Evolutionary conservation across 192 early-diverging fungal species (phyloP).

Genomic region (Neocallimastix lanati): DNA sequence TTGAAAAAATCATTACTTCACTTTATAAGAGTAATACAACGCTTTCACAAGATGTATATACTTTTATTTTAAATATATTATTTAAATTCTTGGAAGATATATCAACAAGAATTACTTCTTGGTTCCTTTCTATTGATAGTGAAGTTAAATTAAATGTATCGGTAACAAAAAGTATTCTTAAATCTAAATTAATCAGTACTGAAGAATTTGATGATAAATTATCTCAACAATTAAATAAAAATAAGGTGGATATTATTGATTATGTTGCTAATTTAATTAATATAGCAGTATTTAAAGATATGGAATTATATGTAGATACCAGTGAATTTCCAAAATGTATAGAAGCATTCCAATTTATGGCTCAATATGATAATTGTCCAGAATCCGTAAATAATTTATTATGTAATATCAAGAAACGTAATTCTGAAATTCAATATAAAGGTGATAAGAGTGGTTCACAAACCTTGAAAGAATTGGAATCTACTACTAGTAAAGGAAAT

Average conservation of each 20-base stretch:
- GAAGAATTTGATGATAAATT: slow-evolving; percentile 76
- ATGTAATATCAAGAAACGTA: background rate
- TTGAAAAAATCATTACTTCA: background rate
- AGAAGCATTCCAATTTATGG: background rate
- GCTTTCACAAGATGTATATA: background rate
- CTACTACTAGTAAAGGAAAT: background rate
- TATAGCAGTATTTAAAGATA: slow-evolving; percentile 42
- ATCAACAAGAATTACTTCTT: background rate
- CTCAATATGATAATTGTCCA: background rate
- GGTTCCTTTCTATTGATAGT: background rate
- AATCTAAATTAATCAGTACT: slow-evolving; percentile 50
- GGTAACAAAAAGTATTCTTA: slow-evolving; percentile 58
- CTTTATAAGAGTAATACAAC: background rate
- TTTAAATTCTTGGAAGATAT: background rate
- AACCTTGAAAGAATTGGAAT: background rate
- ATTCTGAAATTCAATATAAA: background rate
- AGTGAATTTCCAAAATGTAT: background rate
- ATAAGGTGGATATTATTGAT: slow-evolving; percentile 48
- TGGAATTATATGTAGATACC: background rate
- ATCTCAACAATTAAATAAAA: slow-evolving; percentile 59
- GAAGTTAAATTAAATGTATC: slow-evolving; percentile 53
- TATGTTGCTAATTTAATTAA: slow-evolving; percentile 62
- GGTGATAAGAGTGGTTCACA: background rate
- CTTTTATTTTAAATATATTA: background rate
- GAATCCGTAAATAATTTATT: background rate